A percentile compares a stretch with the other conserved stretches of the same genome.
These are phyloP conservation scores for Gossypium longicalyx DNA, from an alignment of 345 rosid species.

Conservation along the genomic window DNA sequence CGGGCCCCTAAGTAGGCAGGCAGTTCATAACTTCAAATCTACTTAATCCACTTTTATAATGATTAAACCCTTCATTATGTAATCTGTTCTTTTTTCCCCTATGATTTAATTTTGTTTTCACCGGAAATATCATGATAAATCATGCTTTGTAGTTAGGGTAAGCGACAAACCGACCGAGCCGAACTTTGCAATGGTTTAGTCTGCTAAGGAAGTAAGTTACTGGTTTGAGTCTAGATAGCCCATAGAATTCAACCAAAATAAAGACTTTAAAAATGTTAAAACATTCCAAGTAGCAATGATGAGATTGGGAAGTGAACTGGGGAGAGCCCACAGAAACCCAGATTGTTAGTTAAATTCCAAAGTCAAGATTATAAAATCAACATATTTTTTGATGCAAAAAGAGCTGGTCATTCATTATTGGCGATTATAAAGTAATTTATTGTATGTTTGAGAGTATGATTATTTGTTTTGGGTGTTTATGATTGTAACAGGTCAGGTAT, in stretches of 20 bases:
- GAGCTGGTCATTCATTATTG: not conserved
- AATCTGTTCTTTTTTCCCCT: not conserved
- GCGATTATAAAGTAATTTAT: not conserved
- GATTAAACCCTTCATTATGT: not conserved
- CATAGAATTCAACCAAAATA: not conserved
- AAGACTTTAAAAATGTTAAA: not conserved
- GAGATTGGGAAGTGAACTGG: not conserved
- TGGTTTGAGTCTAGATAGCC: not conserved
- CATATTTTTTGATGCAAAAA: not conserved
- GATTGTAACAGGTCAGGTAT: conserved; percentile 18
- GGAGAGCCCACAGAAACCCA: not conserved
- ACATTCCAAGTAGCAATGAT: not conserved
- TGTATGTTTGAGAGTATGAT: not conserved
- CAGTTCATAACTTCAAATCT: not conserved
- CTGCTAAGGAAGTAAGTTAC: not conserved
- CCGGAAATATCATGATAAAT: not conserved
- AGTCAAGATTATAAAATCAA: not conserved
- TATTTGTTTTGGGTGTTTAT: not conserved
- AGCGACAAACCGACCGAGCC: not conserved
- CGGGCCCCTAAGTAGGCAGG: not conserved
- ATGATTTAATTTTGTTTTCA: not conserved
- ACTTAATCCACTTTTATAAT: not conserved
- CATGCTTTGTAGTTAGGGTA: not conserved
- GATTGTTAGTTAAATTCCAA: no score
- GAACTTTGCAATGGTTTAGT: not conserved